Evolutionary conservation across 2,329 filamentous ascomycete species (phyloP).

Genomic region (Fusarium caatingaense): DNA sequence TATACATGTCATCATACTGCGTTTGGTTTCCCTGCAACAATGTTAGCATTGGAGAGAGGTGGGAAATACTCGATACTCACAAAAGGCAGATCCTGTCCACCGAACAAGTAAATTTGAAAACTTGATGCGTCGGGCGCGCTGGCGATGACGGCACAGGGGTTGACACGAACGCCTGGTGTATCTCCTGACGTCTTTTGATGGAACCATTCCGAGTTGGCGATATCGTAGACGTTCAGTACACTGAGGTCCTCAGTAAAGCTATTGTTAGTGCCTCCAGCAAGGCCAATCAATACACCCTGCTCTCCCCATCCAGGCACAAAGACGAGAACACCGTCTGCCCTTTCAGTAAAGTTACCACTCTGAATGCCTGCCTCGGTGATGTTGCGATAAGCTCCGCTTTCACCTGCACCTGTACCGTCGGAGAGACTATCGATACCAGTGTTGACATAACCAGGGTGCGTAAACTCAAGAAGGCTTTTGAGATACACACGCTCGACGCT

Average conservation of each 20-base stretch:
- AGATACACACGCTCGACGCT: slow-evolving; percentile 73
- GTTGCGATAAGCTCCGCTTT: slow-evolving; percentile 75
- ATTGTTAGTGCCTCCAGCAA: slow-evolving; percentile 77
- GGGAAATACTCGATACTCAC: slow-evolving; percentile 49
- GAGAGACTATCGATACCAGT: slow-evolving; percentile 68
- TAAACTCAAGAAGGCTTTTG: slow-evolving; percentile 80
- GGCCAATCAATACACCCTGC: slow-evolving; percentile 75
- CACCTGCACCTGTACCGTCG: slow-evolving; percentile 65
- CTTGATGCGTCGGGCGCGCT: slow-evolving; percentile 77
- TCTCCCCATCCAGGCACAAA: slow-evolving; percentile 81
- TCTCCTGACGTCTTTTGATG: slow-evolving; percentile 66
- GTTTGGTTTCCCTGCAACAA: slow-evolving; percentile 56
- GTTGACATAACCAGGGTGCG: slow-evolving; percentile 76
- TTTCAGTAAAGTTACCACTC: slow-evolving; percentile 73
- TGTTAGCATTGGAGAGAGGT: slow-evolving; percentile 14
- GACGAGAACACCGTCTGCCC: slow-evolving; percentile 78
- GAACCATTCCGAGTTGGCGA: slow-evolving; percentile 70
- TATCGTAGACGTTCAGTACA: slow-evolving; percentile 75
- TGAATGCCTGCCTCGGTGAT: slow-evolving; percentile 79
- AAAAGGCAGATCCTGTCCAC: slow-evolving; percentile 78
- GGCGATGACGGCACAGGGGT: slow-evolving; percentile 71
- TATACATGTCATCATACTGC: slow-evolving; percentile 74
- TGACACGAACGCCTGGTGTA: slow-evolving; percentile 63
- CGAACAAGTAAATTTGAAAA: slow-evolving; percentile 83
- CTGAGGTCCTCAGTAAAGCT: slow-evolving; percentile 69